Base-by-base conservation (phyloP, 768 basidiomycete species). In the Phanerodontia chrysosporium region DNA sequence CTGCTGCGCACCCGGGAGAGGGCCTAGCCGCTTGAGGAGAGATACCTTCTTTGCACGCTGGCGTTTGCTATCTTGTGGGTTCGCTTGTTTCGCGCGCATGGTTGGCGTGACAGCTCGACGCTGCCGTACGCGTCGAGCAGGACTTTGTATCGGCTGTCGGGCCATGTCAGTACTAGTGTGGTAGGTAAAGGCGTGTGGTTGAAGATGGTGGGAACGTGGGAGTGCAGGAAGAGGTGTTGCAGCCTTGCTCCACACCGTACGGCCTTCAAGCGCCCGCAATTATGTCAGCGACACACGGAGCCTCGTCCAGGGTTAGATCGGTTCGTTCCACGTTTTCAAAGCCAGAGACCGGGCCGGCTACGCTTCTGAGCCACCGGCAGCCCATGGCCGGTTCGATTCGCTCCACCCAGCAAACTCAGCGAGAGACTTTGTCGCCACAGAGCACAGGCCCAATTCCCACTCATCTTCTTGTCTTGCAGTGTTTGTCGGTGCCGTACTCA, bases 11-110 rank as follows among this genome's bases (percentile, higher is more conserved):
- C n/a, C 28, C 28, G 48, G 48, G 3, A n/a, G 12, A 5, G 48
- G 28, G 48, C 25, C 48, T 7, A 28, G 55, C 21, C 49, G 55
- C 30, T 57, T 29, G 28, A 24, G 27, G 12, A 61, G 5, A 27
- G 45, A 12, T 25, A 45, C 28, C 29, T 61, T 61, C 56, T 61
- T 61, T 36, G 49, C 32, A 16, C 39, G 55, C 35, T 61, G 60
- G 1, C 60, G 55, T 46, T 52, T 53, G 16, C 42, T 3, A 3
- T 61, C 60, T 32, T 57, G 45, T 21, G 54, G 49, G 4, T 45
- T 25, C 2, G 29, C 24, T 9, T 42, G 52, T 25, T 55, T 54
- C 3, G 46, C 22, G 29, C 46, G 5, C 3, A 18, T 32, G 24
- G 53, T 39, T 32, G 58, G 58, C 32, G 58, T 59, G 44, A 28